Percentiles rank a stretch among this genome's conserved stretches.
phyloP scores from a whole-genome alignment of 2,329 filamentous ascomycete genomes.

The Fusarium euwallaceae region DNA sequence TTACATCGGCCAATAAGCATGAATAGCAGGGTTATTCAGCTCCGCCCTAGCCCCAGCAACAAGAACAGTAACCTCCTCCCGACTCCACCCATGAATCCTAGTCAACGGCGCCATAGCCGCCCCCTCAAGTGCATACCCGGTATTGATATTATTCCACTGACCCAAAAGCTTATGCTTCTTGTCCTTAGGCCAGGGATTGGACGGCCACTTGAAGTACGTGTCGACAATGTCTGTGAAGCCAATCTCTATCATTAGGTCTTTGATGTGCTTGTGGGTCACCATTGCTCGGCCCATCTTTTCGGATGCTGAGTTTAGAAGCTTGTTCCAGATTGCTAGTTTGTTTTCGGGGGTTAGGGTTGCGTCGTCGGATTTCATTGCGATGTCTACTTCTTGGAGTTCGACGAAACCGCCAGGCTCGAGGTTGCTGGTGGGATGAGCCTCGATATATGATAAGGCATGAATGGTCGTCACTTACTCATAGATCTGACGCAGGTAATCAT shows the following conservation, averaged over 20 bases:
- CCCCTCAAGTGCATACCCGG: slow-evolving; percentile 1
- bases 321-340: slow-evolving; percentile 8
- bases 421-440: not conserved
- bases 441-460: accelerated
- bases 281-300: slow-evolving; percentile 11
- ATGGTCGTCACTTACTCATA: slow-evolving; percentile 8
- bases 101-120: slow-evolving; percentile 18
- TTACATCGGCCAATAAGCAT: slow-evolving; percentile 28
- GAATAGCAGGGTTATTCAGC: slow-evolving; percentile 10
- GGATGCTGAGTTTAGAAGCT: slow-evolving; percentile 1
- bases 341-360: not conserved
- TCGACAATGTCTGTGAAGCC: slow-evolving; percentile 25
- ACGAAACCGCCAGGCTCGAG: slow-evolving; percentile 19
- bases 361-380: slow-evolving; percentile 5
- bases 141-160: slow-evolving; percentile 20
- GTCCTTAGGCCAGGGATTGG: slow-evolving; percentile 19
- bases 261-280: slow-evolving; percentile 2
- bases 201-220: slow-evolving; percentile 23
- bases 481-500: slow-evolving; percentile 8
- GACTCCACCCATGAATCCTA: slow-evolving; percentile 16
- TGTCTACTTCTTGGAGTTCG: slow-evolving; percentile 21
- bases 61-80: slow-evolving; percentile 18
- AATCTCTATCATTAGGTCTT: slow-evolving; percentile 5
- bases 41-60: slow-evolving; percentile 8
- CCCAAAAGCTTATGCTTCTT: slow-evolving; percentile 21